Base-by-base conservation (phyloP, 75 land plant species). In the Cupressus sempervirens region DNA sequence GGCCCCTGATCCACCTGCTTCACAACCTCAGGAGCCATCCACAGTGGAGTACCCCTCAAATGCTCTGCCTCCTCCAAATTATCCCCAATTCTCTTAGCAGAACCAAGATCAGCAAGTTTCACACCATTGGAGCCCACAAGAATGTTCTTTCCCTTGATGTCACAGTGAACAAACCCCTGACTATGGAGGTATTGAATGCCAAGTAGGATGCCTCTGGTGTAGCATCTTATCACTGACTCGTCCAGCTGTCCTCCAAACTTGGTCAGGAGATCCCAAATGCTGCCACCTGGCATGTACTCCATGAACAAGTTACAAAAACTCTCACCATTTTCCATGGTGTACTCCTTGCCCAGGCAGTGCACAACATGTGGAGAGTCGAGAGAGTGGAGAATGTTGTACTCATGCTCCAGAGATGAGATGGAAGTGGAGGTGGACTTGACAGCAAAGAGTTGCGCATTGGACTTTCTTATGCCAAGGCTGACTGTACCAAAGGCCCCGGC, bases 91-190 rank as follows among this genome's bases (percentile, higher is more conserved):
- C 84, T 40, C 88, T 79, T 90, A 34, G 99, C 93, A 0, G 96
- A 87, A 8, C 99, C 99, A 68, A 97, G 96, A 80, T 97, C 99
- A 6, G 94, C 93, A 15, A 97, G 89, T 86, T 97, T 97, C 36
- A 89, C 93, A 14, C 88, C 89, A 3, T 52, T 9, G n/a, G 77
- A 13, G 7, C 92, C 94, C 35, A 91, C 53, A 3, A 95, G 88
- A 8, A 95, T 86, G 84, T 95, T 95, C 84, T 84, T 84, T 1
- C 94, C 92, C 83, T 95, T 95, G 76, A 95, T 91, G 81, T 95
- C 97, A 75, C 97, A 82, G 81, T 95, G 95, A 0, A 91, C 93
- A 32, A 95, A 82, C 45, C 91, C 89, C 1, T 43, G 70, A 0
- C 76, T 29, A 87, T 95, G 97, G 2, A 94, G 54, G 62, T 90